phyloP scores from a whole-genome alignment of 169 alveolate species.

The Pseudocohnilembus persalinus region DNA sequence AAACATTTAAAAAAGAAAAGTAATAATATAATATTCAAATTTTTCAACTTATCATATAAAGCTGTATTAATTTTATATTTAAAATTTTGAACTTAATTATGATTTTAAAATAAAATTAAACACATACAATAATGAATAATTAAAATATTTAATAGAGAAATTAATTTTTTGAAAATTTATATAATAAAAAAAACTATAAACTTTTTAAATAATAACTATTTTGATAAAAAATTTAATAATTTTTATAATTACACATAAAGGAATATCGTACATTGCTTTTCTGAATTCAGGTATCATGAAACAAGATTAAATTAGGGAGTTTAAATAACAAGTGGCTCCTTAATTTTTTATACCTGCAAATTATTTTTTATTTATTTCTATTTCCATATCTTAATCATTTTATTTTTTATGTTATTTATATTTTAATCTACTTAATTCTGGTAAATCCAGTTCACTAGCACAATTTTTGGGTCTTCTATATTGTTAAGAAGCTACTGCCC shows the following conservation, averaged over 20 bases:
- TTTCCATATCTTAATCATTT: conserved; percentile 64
- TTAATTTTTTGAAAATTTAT: not conserved
- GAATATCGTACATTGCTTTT: conserved; percentile 56
- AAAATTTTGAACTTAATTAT: too few relatives aligned
- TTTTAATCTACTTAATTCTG: conserved; percentile 48
- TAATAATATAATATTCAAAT: too few relatives aligned
- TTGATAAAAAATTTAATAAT: not conserved
- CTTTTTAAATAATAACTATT: not conserved
- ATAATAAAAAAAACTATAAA: not conserved
- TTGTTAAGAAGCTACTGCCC: not conserved
- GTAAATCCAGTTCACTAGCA: conserved; percentile 60
- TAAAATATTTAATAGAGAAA: not conserved
- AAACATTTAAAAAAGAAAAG: too few relatives aligned
- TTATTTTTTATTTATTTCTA: not conserved
- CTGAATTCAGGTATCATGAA: conserved; percentile 82
- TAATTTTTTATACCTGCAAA: conserved; percentile 46
- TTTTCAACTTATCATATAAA: too few relatives aligned
- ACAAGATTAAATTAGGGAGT: conserved; percentile 75
- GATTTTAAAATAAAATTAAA: too few relatives aligned
- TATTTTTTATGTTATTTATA: conserved; percentile 33
- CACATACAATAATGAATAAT: too few relatives aligned
- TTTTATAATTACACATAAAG: conserved; percentile 58
- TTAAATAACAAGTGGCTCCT: conserved; percentile 86
- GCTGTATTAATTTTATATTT: too few relatives aligned
- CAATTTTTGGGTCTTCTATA: conserved; percentile 50